These are phyloP conservation scores for Brassica incana DNA, from an alignment of 345 rosid genomes.

Conservation along the genomic window DNA sequence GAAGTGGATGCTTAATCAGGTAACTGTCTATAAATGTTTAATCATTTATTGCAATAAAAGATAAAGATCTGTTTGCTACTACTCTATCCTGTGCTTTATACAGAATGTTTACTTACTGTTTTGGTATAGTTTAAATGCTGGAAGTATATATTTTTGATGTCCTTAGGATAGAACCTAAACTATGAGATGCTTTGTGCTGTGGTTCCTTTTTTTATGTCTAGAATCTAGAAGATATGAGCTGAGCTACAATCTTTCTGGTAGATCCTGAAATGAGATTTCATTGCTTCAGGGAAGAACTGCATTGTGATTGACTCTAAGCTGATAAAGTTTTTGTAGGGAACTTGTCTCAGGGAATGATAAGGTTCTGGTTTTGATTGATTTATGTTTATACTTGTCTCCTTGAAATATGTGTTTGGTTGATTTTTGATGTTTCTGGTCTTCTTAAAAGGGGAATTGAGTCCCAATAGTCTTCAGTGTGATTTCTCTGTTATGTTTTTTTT, in stretches of 20 bases:
- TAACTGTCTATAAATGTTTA: slow-evolving; percentile 24
- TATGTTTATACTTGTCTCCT: neutral
- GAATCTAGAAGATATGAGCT: neutral
- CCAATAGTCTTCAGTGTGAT: neutral
- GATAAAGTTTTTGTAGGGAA: neutral
- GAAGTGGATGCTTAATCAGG: slow-evolving; percentile 99
- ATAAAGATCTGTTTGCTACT: neutral
- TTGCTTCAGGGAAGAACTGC: slow-evolving; percentile 4
- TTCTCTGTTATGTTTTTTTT: neutral
- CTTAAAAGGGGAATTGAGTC: neutral
- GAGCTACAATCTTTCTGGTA: neutral
- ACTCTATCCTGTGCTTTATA: neutral
- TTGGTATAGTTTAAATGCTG: neutral
- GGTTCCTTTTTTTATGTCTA: slow-evolving; percentile 4
- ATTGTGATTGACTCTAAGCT: neutral
- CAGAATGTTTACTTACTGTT: neutral
- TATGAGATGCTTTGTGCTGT: neutral
- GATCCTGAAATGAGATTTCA: neutral
- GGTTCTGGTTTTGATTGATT: slow-evolving; percentile 11
- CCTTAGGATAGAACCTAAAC: neutral
- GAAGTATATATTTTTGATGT: neutral
- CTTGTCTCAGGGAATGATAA: neutral
- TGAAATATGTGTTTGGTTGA: neutral
- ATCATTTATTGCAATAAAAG: neutral
- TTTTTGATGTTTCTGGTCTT: neutral